Evolutionary conservation across 2,329 filamentous ascomycete genomes (phyloP), one percentile per base, ranked within the genome.

Genomic region (Xylaria polymorpha): DNA sequence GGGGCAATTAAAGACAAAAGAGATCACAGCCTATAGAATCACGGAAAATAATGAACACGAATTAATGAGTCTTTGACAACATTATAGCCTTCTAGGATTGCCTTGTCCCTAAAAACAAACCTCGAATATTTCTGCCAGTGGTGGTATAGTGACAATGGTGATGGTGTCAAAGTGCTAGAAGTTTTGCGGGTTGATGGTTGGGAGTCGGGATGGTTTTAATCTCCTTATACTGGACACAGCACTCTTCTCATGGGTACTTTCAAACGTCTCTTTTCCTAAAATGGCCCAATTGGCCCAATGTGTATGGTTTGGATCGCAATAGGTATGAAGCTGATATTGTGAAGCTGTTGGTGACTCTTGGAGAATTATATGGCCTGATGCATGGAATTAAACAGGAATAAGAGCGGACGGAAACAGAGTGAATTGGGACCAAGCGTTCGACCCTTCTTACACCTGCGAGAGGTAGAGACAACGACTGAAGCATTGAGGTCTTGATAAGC

Each of bases 31-130:
- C 65, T 75, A 77, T 77, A 77, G 76, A 77, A 71, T 75, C 67
- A 75, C 70, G 76, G 68, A 74, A 68, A 73, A 74, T 75, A 74
- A 78, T 71, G 76, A 76, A 74, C 66, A 78, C 72, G 76, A 78
- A 72, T 77, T 72, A 67, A 77, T 73, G 76, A 77, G 65, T 70
- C 66, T 71, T 67, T 71, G 67, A 73, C 66, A 63, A 50, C 50
- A 58, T n/a, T 14, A 9, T n/a, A 43, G 29, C 9, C 12, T n/a
- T 56, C 32, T 39, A 32, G 22, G 25, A 25, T 39, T 55, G 10
- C 9, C 51, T 32, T 20, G n/a, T 56, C 22, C 7, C n/a, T 39
- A 37, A 39, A 14, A 20, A 10, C 1, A 37, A 29, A 29, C 43
- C 18, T 29, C 1, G 10, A 14, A 50, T 29, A 6, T 25, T 25